Conservation (phyloP, 306 rosid species). For the Vigna hirtella region DNA sequence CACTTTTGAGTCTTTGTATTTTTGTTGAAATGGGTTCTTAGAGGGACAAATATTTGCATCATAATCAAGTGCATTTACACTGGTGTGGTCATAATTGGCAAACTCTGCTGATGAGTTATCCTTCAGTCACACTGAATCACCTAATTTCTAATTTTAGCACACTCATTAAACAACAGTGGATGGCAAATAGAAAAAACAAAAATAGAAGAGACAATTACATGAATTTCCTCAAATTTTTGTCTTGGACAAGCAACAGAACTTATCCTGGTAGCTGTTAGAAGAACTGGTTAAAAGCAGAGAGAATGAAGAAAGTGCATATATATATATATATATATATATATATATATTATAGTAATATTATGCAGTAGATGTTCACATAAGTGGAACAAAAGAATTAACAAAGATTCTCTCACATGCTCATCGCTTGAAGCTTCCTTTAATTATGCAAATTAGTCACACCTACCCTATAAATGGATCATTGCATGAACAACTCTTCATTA, state of each 20-base stretch:
- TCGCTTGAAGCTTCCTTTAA: conserved; percentile 39
- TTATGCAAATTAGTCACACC: conserved; percentile 36
- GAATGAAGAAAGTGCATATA: not conserved
- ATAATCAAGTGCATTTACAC: not conserved
- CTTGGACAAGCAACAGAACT: conserved; percentile 13
- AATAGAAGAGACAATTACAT: not conserved
- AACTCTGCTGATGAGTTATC: not conserved
- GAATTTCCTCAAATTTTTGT: conserved; percentile 2
- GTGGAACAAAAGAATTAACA: conserved; percentile 32
- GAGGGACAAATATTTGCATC: conserved; percentile 5
- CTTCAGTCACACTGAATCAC: not conserved
- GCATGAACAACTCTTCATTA: conserved; percentile 32
- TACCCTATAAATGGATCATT: conserved; percentile 49
- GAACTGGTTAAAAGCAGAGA: conserved; percentile 22
- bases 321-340: not conserved
- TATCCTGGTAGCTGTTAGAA: not conserved
- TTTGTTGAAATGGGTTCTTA: not conserved
- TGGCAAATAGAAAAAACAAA: not conserved
- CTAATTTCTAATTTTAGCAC: not conserved
- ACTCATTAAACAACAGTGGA: not conserved
- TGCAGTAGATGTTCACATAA: conserved; percentile 4
- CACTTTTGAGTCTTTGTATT: not conserved
- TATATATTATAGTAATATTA: conserved; percentile 11
- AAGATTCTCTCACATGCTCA: conserved; percentile 53
- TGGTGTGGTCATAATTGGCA: conserved; percentile 21